These are phyloP conservation scores for Gonium pectorale DNA, from an alignment of 139 green algal genomes.

Conservation along the genomic window DNA sequence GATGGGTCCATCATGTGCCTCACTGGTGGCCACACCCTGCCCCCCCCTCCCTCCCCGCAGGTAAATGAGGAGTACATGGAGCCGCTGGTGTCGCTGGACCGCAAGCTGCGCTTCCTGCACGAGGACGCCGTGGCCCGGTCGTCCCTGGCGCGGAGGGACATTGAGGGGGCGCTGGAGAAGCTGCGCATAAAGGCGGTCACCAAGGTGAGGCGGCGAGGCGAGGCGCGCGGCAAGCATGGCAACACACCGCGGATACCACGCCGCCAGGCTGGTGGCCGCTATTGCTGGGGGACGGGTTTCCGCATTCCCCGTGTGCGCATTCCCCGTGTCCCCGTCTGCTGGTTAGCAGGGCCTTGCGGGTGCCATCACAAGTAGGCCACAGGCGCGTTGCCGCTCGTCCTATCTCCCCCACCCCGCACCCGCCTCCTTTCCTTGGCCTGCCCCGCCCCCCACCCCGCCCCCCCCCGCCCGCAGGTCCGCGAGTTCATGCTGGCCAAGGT, in stretches of 20 bases:
- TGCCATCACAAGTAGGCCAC: too few species aligned
- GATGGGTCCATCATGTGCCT: not conserved
- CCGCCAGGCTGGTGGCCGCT: too few species aligned
- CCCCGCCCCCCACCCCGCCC: not conserved
- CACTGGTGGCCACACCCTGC: not conserved
- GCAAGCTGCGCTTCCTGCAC: conserved; percentile 83
- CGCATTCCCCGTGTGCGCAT: too few species aligned
- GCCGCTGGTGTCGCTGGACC: conserved; percentile 74
- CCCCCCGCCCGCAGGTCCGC: conserved; percentile 61
- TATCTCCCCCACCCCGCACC: not conserved
- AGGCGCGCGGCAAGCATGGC: too few species aligned
- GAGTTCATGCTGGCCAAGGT: conserved; percentile 90
- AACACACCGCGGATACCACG: too few species aligned
- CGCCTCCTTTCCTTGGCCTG: not conserved
- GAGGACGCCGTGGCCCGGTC: conserved; percentile 51
- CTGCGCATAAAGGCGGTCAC: conserved; percentile 84
- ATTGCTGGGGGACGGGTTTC: too few species aligned
- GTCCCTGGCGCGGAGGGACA: conserved; percentile 73
- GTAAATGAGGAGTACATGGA: conserved; percentile 85
- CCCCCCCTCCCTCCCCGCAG: conserved; percentile 16
- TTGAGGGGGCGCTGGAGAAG: conserved; percentile 91
- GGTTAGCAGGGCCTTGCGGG: too few species aligned
- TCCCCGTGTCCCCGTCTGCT: too few species aligned
- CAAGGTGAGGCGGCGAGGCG: conserved; percentile 56
- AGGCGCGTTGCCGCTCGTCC: too few species aligned